A percentile compares a stretch with the other conserved stretches of the same genome.
Evolutionary conservation across 345 rosid genomes (phyloP).

Genomic region (Eucalyptus shirleyi): DNA sequence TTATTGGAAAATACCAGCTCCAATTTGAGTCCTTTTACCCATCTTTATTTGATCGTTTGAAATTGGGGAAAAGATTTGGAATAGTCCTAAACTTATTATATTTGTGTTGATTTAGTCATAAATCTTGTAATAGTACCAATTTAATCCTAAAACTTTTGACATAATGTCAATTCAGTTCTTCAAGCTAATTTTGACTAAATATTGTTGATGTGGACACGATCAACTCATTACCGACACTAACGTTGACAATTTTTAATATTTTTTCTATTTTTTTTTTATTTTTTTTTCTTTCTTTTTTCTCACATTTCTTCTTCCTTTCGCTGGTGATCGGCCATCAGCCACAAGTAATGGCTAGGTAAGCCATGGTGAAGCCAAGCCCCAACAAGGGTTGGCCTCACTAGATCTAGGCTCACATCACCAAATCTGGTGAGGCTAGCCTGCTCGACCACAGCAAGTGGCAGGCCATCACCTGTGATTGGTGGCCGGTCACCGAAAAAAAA

Average conservation of each 20-base stretch:
- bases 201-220: accelerated
- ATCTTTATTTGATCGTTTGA: not conserved
- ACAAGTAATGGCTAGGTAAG: accelerated
- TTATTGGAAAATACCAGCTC: not conserved
- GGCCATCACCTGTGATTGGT: accelerated
- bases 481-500: accelerated
- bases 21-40: not conserved
- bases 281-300: too few species aligned
- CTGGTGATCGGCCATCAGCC: accelerated
- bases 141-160: too few species aligned
- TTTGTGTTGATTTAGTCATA: too few species aligned
- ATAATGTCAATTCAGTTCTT: accelerated
- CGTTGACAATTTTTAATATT: accelerated
- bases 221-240: accelerated
- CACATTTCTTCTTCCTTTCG: too few species aligned
- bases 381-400: too few species aligned
- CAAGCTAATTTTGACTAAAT: too few species aligned
- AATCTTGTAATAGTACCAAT: too few species aligned
- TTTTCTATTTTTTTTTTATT: too few species aligned
- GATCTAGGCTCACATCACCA: too few species aligned
- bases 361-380: too few species aligned
- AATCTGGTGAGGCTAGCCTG: accelerated
- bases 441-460: accelerated
- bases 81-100: too few species aligned
- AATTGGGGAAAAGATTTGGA: not conserved